These are phyloP conservation scores for Dendrobium huoshanense DNA, from an alignment of 106 monocot genomes.

Conservation along the genomic window DNA sequence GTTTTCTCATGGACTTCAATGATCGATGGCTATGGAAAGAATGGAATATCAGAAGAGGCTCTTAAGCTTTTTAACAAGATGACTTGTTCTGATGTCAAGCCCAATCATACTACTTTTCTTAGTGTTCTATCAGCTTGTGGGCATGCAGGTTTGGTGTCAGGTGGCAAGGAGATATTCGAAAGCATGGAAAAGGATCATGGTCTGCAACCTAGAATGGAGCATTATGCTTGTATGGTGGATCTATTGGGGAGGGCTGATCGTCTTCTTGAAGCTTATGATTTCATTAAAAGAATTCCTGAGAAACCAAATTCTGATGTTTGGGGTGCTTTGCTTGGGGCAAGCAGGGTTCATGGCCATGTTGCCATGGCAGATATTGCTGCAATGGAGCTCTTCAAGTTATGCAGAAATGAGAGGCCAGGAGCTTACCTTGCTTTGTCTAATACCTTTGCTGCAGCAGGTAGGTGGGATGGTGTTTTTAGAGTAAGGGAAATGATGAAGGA, in stretches of 20 bases:
- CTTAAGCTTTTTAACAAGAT: constrained; percentile 55
- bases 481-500: constrained; percentile 84
- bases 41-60: constrained; percentile 63
- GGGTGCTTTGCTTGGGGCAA: constrained; percentile 77
- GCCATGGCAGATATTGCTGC: constrained; percentile 74
- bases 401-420: constrained; percentile 50
- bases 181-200: constrained; percentile 68
- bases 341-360: constrained; percentile 70
- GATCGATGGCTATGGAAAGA: constrained; percentile 96
- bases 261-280: constrained; percentile 49
- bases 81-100: constrained; percentile 31
- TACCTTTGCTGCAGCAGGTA: constrained; percentile 60
- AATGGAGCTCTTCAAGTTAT: constrained; percentile 60
- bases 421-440: constrained; percentile 93
- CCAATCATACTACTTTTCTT: constrained; percentile 74
- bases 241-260: constrained; percentile 58
- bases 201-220: constrained; percentile 78
- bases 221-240: constrained; percentile 91
- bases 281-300: constrained; percentile 59
- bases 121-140: constrained; percentile 74
- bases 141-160: constrained; percentile 58
- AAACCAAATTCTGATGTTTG: constrained; percentile 78
- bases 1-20: constrained; percentile 91
- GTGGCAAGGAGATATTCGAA: constrained; percentile 52
- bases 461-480: constrained; percentile 63